A percentile compares a stretch with the other conserved stretches of the same genome.
These are phyloP conservation scores for Rhizopus arrhizus DNA, from an alignment of 371 early-diverging fungal genomes.

Conservation along the genomic window DNA sequence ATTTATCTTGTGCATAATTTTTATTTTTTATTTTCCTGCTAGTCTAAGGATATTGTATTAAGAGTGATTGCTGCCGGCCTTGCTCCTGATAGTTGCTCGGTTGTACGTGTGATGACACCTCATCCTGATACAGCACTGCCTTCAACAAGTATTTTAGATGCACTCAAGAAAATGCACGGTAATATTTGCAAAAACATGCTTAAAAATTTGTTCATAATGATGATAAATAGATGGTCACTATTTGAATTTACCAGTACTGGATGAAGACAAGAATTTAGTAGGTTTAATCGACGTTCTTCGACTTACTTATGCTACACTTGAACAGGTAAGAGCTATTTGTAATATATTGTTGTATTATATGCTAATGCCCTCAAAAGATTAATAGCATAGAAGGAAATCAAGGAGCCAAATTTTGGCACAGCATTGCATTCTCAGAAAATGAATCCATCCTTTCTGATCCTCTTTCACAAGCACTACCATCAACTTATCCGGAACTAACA, in stretches of 20 bases:
- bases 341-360: no score
- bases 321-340: constrained; percentile 50
- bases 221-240: constrained; percentile 83
- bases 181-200: constrained; percentile 16
- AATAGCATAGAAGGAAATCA: constrained; percentile 49
- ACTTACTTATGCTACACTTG: constrained; percentile 83
- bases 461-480: constrained; percentile 34
- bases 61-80: constrained; percentile 94
- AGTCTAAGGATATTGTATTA: constrained; percentile 88
- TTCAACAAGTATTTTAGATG: constrained; percentile 86
- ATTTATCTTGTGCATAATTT: constrained; percentile 1
- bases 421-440: constrained; percentile 47
- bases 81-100: constrained; percentile 87
- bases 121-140: constrained; percentile 93
- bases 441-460: constrained; percentile 52
- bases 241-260: constrained; percentile 93
- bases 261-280: constrained; percentile 71
- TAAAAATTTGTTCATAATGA: constrained; percentile 4
- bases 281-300: constrained; percentile 94
- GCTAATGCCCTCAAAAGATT: constrained; percentile 17
- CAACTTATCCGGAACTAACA: constrained; percentile 9
- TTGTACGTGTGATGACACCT: constrained; percentile 98
- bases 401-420: constrained; percentile 60
- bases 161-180: constrained; percentile 94
- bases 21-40: constrained; percentile 1